Conservation (phyloP, 257 asterid species). For the Solanum tacnaense region DNA sequence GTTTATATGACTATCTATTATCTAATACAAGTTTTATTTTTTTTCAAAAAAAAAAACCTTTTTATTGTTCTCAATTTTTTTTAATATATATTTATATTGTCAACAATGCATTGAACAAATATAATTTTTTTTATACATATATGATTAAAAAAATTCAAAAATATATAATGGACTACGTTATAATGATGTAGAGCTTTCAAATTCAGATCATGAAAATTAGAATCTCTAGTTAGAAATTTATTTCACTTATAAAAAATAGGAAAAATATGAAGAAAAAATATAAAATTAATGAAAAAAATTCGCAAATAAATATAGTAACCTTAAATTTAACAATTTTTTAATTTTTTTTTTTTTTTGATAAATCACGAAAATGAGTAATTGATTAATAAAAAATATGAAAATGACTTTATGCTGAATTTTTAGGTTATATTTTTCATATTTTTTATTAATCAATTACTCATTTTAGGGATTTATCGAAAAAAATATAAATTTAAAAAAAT, state of each 20-base stretch:
- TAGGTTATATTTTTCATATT: too few relatives aligned
- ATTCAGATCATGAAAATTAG: neutral
- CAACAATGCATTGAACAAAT: neutral
- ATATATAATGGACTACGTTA: neutral
- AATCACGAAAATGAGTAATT: too few relatives aligned
- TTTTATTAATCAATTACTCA: too few relatives aligned
- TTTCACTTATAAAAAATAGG: neutral
- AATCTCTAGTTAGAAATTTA: neutral
- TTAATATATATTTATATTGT: neutral
- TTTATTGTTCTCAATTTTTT: neutral
- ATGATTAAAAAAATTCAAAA: neutral
- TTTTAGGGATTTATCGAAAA: too few relatives aligned
- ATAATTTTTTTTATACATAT: neutral
- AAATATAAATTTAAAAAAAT: too few relatives aligned
- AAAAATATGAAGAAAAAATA: too few relatives aligned
- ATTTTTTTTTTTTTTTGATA: too few relatives aligned
- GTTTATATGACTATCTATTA: neutral
- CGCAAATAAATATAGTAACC: too few relatives aligned
- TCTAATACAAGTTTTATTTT: neutral
- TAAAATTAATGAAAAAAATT: too few relatives aligned
- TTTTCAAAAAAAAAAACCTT: neutral
- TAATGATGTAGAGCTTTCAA: neutral
- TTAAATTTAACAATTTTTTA: too few relatives aligned
- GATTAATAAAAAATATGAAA: too few relatives aligned
- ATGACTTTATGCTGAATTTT: too few relatives aligned